Evolutionary conservation across 352 stramenopile genomes (phyloP).

Genomic region (Globisporangium middletonii): DNA sequence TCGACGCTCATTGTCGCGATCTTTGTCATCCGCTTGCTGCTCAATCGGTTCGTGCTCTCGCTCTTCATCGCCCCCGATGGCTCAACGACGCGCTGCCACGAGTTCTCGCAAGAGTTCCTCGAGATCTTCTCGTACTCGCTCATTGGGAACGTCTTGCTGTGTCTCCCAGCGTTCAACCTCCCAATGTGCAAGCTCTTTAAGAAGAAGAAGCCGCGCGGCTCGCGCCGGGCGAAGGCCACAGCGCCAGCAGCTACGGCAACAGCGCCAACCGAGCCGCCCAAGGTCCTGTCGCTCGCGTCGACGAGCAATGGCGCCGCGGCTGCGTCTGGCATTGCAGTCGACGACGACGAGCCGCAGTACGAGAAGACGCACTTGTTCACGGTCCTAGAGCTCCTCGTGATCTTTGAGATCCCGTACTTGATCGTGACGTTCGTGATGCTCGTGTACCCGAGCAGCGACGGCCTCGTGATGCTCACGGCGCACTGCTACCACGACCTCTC

Average conservation of each 20-base stretch:
- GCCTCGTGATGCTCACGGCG: constrained; percentile 27
- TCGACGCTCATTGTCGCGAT: constrained; percentile 61
- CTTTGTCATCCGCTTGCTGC: constrained; percentile 36
- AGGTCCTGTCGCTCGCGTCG: constrained; percentile 20
- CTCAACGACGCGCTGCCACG: constrained; percentile 22
- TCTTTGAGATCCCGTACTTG: constrained; percentile 69
- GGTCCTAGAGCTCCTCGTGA: constrained; percentile 71
- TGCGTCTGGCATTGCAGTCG: constrained; percentile 24
- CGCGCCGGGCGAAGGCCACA: not conserved
- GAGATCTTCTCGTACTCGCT: constrained; percentile 64
- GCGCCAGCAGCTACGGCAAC: not conserved
- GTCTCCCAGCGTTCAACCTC: constrained; percentile 61
- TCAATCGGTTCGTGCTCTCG: constrained; percentile 43
- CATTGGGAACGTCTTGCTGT: constrained; percentile 54
- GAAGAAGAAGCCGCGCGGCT: constrained; percentile 9
- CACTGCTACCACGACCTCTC: constrained; percentile 30
- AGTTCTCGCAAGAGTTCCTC: constrained; percentile 55
- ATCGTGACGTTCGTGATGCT: constrained; percentile 48
- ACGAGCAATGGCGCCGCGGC: constrained; percentile 24
- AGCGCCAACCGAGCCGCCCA: constrained; percentile 6
- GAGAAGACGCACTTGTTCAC: constrained; percentile 71
- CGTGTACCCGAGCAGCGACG: constrained; percentile 26
- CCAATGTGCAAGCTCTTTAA: constrained; percentile 48
- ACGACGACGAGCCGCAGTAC: constrained; percentile 43
- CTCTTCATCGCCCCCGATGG: constrained; percentile 22